Conservation (phyloP, 2,329 filamentous ascomycete species). For the Grosmannia huntii region DNA sequence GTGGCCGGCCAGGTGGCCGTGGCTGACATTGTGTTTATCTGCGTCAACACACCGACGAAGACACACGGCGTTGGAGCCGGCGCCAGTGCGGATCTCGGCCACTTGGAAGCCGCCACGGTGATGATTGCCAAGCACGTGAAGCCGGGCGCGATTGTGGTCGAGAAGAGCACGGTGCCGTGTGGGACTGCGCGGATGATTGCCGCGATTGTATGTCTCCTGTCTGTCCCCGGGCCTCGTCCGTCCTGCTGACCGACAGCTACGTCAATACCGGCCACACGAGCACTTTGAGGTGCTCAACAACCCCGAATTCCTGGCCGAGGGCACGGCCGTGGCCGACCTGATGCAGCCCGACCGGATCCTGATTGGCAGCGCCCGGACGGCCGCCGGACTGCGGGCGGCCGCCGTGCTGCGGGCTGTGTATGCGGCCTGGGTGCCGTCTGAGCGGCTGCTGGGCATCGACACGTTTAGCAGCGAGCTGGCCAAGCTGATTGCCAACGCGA, state of each 20-base stretch:
- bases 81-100: too few relatives aligned
- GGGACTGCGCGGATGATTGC: neutral
- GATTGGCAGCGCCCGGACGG: neutral
- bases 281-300: slow-evolving; percentile 1
- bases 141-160: too few relatives aligned
- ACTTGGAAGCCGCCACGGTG: too few relatives aligned
- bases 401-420: too few relatives aligned
- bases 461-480: slow-evolving; percentile 5
- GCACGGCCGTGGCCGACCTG: slow-evolving; percentile 1
- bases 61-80: neutral
- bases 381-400: neutral
- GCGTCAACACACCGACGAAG: slow-evolving; percentile 4
- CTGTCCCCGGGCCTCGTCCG: neutral
- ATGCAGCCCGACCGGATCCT: slow-evolving; percentile 1
- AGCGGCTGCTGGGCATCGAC: neutral
- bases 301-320: slow-evolving; percentile 3
- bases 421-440: neutral
- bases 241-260: too few relatives aligned
- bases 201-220: neutral
- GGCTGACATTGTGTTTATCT: slow-evolving; percentile 4
- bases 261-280: neutral
- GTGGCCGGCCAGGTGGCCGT: neutral
- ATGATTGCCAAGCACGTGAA: too few relatives aligned
- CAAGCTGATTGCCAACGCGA: slow-evolving; percentile 4
- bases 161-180: too few relatives aligned